Evolutionary conservation across 2,329 filamentous ascomycete species (phyloP).

Genomic region (Aspergillus tanneri): DNA sequence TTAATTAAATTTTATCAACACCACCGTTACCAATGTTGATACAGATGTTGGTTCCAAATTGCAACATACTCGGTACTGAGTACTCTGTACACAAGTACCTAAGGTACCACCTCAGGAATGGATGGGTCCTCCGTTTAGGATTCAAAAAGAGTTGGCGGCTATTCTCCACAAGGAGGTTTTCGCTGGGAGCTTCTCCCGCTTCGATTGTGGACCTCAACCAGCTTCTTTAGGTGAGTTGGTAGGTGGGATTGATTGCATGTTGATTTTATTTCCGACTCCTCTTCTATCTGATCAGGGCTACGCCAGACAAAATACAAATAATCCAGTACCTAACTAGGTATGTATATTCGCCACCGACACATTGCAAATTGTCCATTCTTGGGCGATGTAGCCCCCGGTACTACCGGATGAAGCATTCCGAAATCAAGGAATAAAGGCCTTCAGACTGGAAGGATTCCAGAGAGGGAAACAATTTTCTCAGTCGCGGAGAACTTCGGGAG

Average conservation of each 20-base stretch:
- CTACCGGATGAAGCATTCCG: slow-evolving; percentile 10
- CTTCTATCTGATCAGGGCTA: slow-evolving; percentile 20
- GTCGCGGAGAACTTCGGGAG: slow-evolving; percentile 12
- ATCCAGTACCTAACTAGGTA: no score
- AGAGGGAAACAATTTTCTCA: slow-evolving; percentile 2
- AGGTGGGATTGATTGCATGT: slow-evolving; percentile 11
- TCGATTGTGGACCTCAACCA: slow-evolving; percentile 36
- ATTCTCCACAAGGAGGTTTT: slow-evolving; percentile 35
- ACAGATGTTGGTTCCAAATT: no score
- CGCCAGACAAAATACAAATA: no score
- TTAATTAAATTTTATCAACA: background rate
- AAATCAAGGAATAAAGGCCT: background rate
- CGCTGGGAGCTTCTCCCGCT: slow-evolving; percentile 40
- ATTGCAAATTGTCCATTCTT: no score
- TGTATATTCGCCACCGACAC: no score
- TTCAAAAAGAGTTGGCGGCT: slow-evolving; percentile 17
- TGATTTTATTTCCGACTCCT: slow-evolving; percentile 7
- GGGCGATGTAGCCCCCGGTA: no score
- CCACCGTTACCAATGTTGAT: background rate
- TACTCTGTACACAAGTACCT: no score
- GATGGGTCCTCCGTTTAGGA: slow-evolving; percentile 14
- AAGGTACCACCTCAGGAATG: background rate
- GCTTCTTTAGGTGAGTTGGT: slow-evolving; percentile 10
- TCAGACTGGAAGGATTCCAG: slow-evolving; percentile 11
- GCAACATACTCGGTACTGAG: no score